Conservation (phyloP, 2,329 filamentous ascomycete species). For the Monosporascus sp. region DNA sequence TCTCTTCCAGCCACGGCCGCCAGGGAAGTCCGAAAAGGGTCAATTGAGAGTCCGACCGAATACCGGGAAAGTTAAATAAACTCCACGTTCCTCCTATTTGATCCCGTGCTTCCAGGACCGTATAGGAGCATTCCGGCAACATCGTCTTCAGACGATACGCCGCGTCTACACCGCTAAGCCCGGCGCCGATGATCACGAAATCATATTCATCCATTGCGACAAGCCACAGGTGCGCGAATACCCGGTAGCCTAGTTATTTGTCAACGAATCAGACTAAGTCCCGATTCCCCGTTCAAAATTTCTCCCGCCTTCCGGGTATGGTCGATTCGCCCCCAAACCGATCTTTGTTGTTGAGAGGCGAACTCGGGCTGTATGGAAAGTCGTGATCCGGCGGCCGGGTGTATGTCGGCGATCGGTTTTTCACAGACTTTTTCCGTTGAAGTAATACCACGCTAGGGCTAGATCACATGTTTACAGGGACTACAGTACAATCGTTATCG, state of each 20-base stretch:
- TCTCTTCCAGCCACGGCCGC: constrained; percentile 44
- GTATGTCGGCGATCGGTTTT: too few species aligned
- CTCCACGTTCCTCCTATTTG: constrained; percentile 72
- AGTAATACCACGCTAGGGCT: too few species aligned
- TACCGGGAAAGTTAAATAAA: constrained; percentile 71
- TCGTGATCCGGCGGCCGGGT: too few species aligned
- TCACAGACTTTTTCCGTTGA: too few species aligned
- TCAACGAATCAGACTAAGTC: not conserved
- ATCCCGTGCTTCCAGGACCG: constrained; percentile 62
- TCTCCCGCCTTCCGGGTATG: too few species aligned
- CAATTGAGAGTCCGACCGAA: constrained; percentile 62
- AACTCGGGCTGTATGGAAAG: too few species aligned
- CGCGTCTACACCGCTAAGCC: constrained; percentile 62
- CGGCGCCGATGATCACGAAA: constrained; percentile 57
- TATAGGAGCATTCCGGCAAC: constrained; percentile 53
- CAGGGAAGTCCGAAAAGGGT: constrained; percentile 62
- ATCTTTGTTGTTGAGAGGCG: too few species aligned
- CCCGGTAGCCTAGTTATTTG: not conserved
- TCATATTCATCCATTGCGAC: constrained; percentile 28
- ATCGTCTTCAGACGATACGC: constrained; percentile 60
- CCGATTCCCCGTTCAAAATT: too few species aligned
- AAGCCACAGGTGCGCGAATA: not conserved
- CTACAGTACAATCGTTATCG: too few species aligned
- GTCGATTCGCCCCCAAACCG: too few species aligned
- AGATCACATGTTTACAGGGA: too few species aligned